Evolutionary conservation across 768 basidiomycete species (phyloP).

Genomic region (Peribolospora kevripleyi): DNA sequence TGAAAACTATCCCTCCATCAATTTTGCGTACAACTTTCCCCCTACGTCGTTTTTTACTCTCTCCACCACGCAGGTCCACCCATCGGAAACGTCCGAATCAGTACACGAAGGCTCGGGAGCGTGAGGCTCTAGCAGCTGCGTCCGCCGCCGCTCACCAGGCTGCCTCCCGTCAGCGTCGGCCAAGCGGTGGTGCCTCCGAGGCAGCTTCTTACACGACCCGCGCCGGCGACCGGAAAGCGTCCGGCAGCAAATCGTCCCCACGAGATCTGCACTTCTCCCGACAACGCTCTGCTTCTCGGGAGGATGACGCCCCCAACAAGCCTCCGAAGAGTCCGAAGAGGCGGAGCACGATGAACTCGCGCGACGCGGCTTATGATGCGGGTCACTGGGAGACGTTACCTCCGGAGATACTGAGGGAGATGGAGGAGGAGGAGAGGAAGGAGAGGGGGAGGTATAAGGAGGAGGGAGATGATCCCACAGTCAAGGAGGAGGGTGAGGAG

Average conservation of each 20-base stretch:
- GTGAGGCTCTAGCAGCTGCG: too few species aligned
- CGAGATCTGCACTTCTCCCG: neutral
- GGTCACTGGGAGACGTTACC: neutral
- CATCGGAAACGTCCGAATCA: too few species aligned
- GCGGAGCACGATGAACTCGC: slow-evolving; percentile 90
- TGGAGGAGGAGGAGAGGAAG: slow-evolving; percentile 6
- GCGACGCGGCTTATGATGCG: slow-evolving; percentile 42
- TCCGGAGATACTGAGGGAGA: slow-evolving; percentile 21
- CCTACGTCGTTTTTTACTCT: neutral
- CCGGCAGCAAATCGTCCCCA: slow-evolving; percentile 2
- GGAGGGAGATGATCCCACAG: neutral
- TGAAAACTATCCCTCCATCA: neutral
- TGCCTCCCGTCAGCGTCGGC: neutral
- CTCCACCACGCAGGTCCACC: too few species aligned
- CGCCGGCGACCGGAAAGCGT: slow-evolving; percentile 1
- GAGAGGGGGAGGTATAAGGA: neutral
- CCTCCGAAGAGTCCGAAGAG: slow-evolving; percentile 32
- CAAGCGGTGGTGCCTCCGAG: slow-evolving; percentile 13
- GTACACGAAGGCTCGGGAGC: too few species aligned
- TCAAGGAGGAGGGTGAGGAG: neutral
- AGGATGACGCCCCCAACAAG: neutral
- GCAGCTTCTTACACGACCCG: slow-evolving; percentile 8
- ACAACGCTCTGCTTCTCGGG: slow-evolving; percentile 1
- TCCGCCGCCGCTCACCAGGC: too few species aligned
- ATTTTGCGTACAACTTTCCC: slow-evolving; percentile 4